Evolutionary conservation across 345 rosid species (phyloP).

Genomic region (Balakata baccata): DNA sequence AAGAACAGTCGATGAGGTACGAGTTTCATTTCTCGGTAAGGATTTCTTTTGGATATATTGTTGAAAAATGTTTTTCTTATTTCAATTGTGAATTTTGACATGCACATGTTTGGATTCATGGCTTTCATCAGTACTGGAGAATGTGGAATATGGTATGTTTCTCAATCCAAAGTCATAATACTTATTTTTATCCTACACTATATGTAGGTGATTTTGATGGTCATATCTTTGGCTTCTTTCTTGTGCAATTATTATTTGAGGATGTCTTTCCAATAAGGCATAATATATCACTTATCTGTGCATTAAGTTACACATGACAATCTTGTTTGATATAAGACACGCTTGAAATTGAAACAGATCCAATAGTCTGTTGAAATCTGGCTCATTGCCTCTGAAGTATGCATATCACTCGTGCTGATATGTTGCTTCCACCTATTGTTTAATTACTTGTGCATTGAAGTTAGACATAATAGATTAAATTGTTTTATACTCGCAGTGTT

Average conservation of each 20-base stretch:
- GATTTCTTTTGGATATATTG: slow-evolving; percentile 19
- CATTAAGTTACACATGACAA: not conserved
- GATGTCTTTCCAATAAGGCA: not conserved
- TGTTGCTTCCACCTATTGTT: not conserved
- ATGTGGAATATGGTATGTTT: slow-evolving; percentile 98
- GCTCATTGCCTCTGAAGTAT: not conserved
- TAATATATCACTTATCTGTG: not conserved
- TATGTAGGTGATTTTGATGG: not conserved
- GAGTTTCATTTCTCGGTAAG: slow-evolving; percentile 15
- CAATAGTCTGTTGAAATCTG: not conserved
- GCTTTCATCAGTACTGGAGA: slow-evolving; percentile 85
- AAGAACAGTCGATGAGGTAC: slow-evolving; percentile 85
- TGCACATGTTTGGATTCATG: slow-evolving; percentile 20
- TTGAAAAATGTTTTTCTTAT: slow-evolving; percentile 15
- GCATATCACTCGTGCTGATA: not conserved
- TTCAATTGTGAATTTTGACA: slow-evolving; percentile 3
- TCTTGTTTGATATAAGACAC: not conserved
- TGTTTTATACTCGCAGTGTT: not conserved
- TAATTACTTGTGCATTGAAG: not conserved
- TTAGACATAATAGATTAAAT: not conserved
- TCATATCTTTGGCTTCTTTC: not conserved
- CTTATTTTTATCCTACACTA: not conserved
- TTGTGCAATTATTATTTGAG: not conserved
- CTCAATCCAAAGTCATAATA: slow-evolving; percentile 16
- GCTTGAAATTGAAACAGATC: not conserved